Base-by-base conservation (phyloP, 2,329 filamentous ascomycete genomes). In the Alternaria conjuncta region DNA sequence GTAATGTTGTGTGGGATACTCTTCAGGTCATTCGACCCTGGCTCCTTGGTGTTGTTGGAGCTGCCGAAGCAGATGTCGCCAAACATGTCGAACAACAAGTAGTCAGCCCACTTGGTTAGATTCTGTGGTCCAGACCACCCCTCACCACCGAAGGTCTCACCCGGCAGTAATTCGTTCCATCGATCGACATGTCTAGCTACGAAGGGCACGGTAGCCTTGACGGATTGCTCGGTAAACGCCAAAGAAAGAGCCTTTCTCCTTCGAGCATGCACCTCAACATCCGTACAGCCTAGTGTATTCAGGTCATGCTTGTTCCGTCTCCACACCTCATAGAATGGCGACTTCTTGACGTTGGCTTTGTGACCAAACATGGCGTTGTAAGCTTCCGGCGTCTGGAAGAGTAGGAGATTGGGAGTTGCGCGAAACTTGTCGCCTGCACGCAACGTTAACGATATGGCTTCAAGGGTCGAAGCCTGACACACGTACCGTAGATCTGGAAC, bases 301-400 rank as follows among this genome's bases (percentile, higher is more conserved):
- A 65, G 12, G 36, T 71, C 63, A 30, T 65, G 15, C 15, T 55
- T 51, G 28, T 66, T 65, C 15, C 61, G 57, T 30, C 32, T 21
- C 67, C 58, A 71, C 0, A 53, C 41, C 23, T 62, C 49, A 58
- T 72, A 72, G 41, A 70, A 71, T 6, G 44, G 47, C 4, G 63
- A 60, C n/a, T 58, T 49, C 12, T 61, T 62, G 7, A 65, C 57
- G 25, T 69, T 67, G 10, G 64, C 59, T 32, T 61, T 60, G 51
- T 61, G 20, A 10, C 28, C 56, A 41, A 84, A 84, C 65, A 84
- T 83, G 23, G 78, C 78, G 45, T 80, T 77, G 43, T 82, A 69
- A 3, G 78, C 78, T 61, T 59, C 83, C 62, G 85, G 86, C 62
- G 87, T 88, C 82, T 94, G 93, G 81, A 95, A 88, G 1, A 89